Conservation (phyloP, 371 early-diverging fungal species). For the Rhizopus arrhizus region DNA sequence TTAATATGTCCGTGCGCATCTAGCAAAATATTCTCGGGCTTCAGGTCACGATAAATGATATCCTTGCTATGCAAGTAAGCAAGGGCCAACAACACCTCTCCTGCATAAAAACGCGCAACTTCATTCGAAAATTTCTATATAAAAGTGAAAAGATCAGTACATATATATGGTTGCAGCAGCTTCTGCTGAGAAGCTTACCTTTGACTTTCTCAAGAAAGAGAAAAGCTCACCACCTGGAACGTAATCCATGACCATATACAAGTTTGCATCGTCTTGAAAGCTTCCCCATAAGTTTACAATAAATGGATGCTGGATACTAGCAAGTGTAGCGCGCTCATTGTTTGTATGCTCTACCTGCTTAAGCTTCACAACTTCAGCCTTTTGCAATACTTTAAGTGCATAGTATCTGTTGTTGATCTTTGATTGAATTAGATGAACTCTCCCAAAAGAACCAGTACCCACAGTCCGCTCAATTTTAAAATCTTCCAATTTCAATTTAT, state of each 20-base stretch:
- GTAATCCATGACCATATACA: constrained; percentile 89
- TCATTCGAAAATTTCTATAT: constrained; percentile 80
- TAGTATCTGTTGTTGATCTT: constrained; percentile 68
- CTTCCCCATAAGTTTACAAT: constrained; percentile 81
- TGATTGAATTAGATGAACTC: constrained; percentile 59
- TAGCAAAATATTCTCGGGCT: constrained; percentile 93
- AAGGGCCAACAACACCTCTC: constrained; percentile 77
- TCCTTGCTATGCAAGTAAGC: constrained; percentile 89
- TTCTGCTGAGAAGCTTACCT: constrained; percentile 57
- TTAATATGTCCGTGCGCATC: constrained; percentile 93
- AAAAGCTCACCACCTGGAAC: constrained; percentile 93
- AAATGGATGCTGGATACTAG: constrained; percentile 75
- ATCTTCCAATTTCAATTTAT: constrained; percentile 18
- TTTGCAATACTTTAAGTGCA: constrained; percentile 93
- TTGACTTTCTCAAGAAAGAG: constrained; percentile 54
- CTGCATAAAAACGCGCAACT: constrained; percentile 81
- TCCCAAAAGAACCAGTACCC: constrained; percentile 69
- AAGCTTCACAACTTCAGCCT: constrained; percentile 82
- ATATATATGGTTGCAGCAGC: background rate
- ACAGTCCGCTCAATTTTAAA: constrained; percentile 53
- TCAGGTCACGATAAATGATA: constrained; percentile 94
- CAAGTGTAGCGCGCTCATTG: constrained; percentile 79
- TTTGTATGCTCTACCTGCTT: constrained; percentile 81
- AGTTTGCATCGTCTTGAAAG: constrained; percentile 78
- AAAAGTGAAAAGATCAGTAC: background rate